phyloP scores from a whole-genome alignment of 2,329 filamentous ascomycete genomes.

The Arthrobotrys sinensis region DNA sequence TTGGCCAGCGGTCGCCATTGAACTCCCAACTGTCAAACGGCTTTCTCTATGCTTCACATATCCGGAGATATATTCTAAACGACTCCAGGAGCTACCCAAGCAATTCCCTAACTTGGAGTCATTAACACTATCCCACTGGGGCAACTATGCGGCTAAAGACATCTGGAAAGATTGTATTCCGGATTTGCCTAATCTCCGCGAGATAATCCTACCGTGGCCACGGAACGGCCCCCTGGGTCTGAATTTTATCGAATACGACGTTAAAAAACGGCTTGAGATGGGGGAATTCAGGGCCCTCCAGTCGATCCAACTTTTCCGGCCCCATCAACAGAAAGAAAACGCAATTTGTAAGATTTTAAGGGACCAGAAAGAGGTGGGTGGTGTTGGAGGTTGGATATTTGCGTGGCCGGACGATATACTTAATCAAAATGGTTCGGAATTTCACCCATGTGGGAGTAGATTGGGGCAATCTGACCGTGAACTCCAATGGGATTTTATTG shows the following conservation, averaged over 20 bases:
- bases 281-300: neutral
- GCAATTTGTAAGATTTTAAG: neutral
- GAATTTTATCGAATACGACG: neutral
- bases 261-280: neutral
- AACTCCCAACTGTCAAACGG: neutral
- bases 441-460: too few relatives aligned
- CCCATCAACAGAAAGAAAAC: neutral
- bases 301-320: neutral
- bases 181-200: neutral
- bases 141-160: too few relatives aligned
- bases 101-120: slow-evolving; percentile 8
- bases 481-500: too few relatives aligned
- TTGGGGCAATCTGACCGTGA: too few relatives aligned
- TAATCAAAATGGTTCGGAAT: too few relatives aligned
- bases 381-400: neutral
- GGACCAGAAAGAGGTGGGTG: neutral
- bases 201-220: neutral
- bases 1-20: neutral
- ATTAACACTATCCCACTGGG: neutral
- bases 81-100: neutral
- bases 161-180: neutral
- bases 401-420: neutral
- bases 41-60: neutral
- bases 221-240: neutral
- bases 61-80: neutral